Base-by-base conservation (phyloP, 2,329 filamentous ascomycete species). In the Pyrenochaeta sp. region DNA sequence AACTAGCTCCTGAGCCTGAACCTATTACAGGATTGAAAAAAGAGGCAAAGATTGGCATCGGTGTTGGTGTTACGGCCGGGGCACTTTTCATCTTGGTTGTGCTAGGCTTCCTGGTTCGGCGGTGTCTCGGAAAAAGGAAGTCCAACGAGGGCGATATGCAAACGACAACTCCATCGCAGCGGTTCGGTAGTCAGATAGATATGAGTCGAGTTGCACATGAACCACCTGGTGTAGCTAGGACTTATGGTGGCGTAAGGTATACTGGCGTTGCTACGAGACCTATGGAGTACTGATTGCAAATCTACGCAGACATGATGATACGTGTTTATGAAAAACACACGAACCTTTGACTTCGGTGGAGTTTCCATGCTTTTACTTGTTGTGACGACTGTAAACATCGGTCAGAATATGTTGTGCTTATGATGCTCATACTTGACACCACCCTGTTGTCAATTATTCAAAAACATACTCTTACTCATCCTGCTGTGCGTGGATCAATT, bases 21-120 rank as follows among this genome's bases (percentile, higher is more conserved):
- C 27, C 57, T 20, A 39, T 52, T 30, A 27, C 48, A 15, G 45
- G 41, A 7, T 47, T 71, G 23, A 45, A 51, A 35, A 51, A 49
- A 6, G 56, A 57, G 39, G 53, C 61, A 17, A 71, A 67, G 45
- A 63, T 63, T 40, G 64, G 67, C 6, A 60, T 70, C 21, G 63
- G 63, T 17, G 50, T 58, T 31, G 66, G 67, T 30, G 55, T 23
- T 27, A 47, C 40, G 9, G 30, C 31, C 5, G 61, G 47, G 20
- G 58, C 49, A 7, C 5, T 61, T 5, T 2, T 57, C 5, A 11
- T 64, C n/a, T 35, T 32, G 4, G 49, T 49, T 7, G 14, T 61
- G 3, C n/a, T 60, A 1, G 56, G 43, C 15, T 43, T 61, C 14
- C 35, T 64, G 32, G 29, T 56, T 1, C n/a, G 54, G 35, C 59